Percentiles rank a stretch among this genome's conserved stretches.
phyloP scores from a whole-genome alignment of 805 yeast genomes.

The Kuraishia cidri region DNA sequence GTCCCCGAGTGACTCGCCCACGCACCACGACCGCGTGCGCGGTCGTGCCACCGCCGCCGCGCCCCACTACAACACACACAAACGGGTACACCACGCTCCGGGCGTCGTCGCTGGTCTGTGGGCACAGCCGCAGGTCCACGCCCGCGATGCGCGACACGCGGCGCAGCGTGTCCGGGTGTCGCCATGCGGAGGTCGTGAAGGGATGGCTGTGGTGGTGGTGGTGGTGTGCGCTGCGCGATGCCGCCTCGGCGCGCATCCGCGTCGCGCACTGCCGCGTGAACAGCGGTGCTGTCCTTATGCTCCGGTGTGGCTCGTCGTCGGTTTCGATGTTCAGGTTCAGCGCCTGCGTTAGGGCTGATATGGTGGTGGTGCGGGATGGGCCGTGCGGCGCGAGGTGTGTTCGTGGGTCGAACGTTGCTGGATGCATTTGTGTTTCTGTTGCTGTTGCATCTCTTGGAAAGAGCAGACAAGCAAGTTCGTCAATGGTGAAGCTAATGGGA shows the following conservation, averaged over 20 bases:
- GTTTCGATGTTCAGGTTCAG: not conserved
- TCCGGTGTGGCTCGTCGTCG: not conserved
- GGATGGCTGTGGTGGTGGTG: constrained; percentile 25
- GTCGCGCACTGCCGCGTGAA: not conserved
- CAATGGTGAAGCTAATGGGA: too few relatives aligned
- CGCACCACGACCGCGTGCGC: constrained; percentile 30
- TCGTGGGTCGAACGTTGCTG: too few relatives aligned
- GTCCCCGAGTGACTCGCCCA: constrained; percentile 24
- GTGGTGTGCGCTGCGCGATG: not conserved
- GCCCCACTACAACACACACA: constrained; percentile 9
- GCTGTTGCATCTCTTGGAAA: too few relatives aligned
- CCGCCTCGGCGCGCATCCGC: not conserved
- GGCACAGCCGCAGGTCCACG: constrained; percentile 32
- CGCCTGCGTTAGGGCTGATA: too few relatives aligned
- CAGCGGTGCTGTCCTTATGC: too few relatives aligned
- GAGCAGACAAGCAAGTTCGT: too few relatives aligned
- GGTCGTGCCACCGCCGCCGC: constrained; percentile 7
- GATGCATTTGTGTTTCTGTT: too few relatives aligned
- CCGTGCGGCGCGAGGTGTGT: too few relatives aligned
- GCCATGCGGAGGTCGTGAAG: constrained; percentile 44
- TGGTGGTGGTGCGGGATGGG: too few relatives aligned
- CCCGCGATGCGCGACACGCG: constrained; percentile 43
- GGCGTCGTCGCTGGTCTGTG: constrained; percentile 18
- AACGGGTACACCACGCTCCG: constrained; percentile 17
- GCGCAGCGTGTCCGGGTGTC: constrained; percentile 37